Evolutionary conservation across 169 alveolate genomes (phyloP), one percentile per base, ranked within the genome.

Genomic region (Eimeria acervulina): DNA sequence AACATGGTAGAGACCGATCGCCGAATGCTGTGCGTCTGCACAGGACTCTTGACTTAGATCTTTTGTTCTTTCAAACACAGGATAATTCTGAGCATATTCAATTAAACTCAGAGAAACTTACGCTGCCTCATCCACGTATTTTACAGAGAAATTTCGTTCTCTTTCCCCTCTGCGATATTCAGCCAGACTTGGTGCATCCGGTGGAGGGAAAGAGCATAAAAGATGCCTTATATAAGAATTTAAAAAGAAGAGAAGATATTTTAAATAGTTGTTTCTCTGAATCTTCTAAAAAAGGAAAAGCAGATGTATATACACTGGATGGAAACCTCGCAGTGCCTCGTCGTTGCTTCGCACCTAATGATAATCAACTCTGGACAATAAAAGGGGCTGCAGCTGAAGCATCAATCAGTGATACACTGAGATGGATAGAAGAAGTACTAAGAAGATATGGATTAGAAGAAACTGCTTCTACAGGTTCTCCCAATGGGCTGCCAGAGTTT

Each of bases 121-220:
- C 44, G 31, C 47, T 96, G 26, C 97, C 97, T 36, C 97, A 96
- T 93, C 96, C 96, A 17, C 97, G 96, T 0, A 17, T 96, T 33
- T 61, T 63, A 6, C 63, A 84, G 90, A 38, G 97, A 4, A 88
- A 93, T 28, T 96, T 96, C 78, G 96, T 96, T 38, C 90, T 96
- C 31, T 94, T 76, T 26, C 97, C 97, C 1, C 95, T 96, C 44
- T 55, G 88, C 59, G 97, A 96, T 87, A 51, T 96, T 89, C 74
- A 72, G 26, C 96, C 97, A 19, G 78, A 42, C 33, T 78, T 55
- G 70, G 31, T 42, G 40, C 97, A 96, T 72, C 97, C 97, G 51
- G 66, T 74, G 1, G 90, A 47, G 47, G 90, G 81, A 19, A 38
- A 40, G 19, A n/a, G 90, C 6, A 19, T 90, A 31, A 47, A 74